These are phyloP conservation scores for Eutypella sp. DNA, from an alignment of 2,329 filamentous ascomycete species.

Conservation along the genomic window DNA sequence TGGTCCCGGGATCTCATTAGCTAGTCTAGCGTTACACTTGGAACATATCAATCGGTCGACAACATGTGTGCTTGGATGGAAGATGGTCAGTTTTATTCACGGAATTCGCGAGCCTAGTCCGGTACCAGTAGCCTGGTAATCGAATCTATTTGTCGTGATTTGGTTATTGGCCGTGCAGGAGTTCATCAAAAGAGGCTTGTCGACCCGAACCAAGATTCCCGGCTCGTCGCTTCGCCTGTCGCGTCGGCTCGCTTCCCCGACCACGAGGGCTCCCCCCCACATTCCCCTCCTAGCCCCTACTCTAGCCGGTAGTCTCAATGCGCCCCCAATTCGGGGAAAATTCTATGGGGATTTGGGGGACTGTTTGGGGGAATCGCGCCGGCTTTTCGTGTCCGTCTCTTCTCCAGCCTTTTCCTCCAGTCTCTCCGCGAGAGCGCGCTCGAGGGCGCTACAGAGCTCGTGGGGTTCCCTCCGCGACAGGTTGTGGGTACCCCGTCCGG, in stretches of 20 bases:
- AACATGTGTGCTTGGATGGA: too few relatives aligned
- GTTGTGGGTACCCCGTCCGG: too few relatives aligned
- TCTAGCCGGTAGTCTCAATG: not conserved
- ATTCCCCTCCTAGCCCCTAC: not conserved
- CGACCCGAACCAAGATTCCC: not conserved
- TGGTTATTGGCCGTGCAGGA: too few relatives aligned
- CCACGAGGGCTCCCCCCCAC: not conserved
- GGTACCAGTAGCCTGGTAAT: too few relatives aligned
- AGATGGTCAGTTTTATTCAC: too few relatives aligned
- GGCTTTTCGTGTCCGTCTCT: too few relatives aligned
- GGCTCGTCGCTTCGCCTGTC: not conserved
- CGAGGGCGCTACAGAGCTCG: not conserved
- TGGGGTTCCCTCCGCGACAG: not conserved
- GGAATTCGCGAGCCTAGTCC: too few relatives aligned
- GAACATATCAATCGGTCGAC: too few relatives aligned
- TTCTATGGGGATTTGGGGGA: not conserved
- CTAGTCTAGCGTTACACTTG: too few relatives aligned
- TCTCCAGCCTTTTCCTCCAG: not conserved
- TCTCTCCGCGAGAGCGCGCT: not conserved
- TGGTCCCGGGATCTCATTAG: too few relatives aligned
- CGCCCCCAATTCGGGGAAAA: not conserved
- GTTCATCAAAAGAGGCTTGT: too few relatives aligned
- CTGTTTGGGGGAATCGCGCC: not conserved
- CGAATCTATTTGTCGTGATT: too few relatives aligned
- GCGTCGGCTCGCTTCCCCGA: not conserved